Conservation (phyloP, 1,139 yeast species). For the Debaryomyces coudertii region DNA sequence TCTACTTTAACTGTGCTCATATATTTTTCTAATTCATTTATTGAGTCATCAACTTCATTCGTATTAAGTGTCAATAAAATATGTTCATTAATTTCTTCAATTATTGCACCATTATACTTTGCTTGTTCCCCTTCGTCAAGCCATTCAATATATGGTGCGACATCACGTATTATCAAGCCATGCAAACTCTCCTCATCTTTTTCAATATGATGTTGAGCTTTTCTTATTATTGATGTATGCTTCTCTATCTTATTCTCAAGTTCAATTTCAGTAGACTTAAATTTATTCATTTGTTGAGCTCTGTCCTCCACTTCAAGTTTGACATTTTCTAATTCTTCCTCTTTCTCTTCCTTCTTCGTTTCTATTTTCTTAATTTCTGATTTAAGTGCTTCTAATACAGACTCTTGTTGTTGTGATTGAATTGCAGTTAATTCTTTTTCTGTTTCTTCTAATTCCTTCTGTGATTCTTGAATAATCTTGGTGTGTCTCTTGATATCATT, state of each 20-base stretch:
- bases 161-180: constrained; percentile 54
- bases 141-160: constrained; percentile 54
- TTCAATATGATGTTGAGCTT: constrained; percentile 42
- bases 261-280: constrained; percentile 72
- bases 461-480: constrained; percentile 49
- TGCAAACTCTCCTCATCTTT: constrained; percentile 42
- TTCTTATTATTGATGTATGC: constrained; percentile 45
- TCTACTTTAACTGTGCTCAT: constrained; percentile 67
- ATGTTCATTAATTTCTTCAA: constrained; percentile 52
- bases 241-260: constrained; percentile 67
- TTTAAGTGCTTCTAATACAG: constrained; percentile 38
- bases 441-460: constrained; percentile 35
- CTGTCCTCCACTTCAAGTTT: constrained; percentile 54
- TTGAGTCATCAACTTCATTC: constrained; percentile 52
- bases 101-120: constrained; percentile 36
- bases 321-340: constrained; percentile 38
- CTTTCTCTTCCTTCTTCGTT: constrained; percentile 33
- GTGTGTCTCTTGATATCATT: constrained; percentile 63
- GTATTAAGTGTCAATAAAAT: constrained; percentile 57
- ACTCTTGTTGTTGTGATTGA: constrained; percentile 32
- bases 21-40: constrained; percentile 58
- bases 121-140: constrained; percentile 41
- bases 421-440: constrained; percentile 34
- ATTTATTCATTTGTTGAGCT: constrained; percentile 57
- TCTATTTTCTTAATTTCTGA: constrained; percentile 28